Evolutionary conservation across 2,329 filamentous ascomycete genomes (phyloP).

Genomic region (Fusarium torulosum): DNA sequence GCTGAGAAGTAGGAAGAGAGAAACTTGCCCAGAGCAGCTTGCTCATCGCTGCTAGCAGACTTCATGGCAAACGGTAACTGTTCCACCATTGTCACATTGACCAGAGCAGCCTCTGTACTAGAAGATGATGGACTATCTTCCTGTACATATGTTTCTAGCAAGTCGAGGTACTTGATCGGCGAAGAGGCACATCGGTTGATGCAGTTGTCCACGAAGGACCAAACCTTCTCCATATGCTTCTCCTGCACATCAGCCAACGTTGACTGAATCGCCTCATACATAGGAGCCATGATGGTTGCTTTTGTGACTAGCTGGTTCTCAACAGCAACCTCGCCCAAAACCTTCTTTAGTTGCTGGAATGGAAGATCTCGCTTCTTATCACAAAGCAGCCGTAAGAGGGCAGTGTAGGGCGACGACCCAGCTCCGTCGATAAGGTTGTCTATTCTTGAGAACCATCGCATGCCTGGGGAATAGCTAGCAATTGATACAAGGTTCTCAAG

Average conservation of each 20-base stretch:
- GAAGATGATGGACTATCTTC: conserved; percentile 47
- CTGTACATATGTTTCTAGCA: conserved; percentile 64
- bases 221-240: conserved; percentile 60
- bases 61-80: conserved; percentile 79
- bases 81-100: conserved; percentile 78
- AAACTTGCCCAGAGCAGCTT: conserved; percentile 67
- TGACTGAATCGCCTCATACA: conserved; percentile 55
- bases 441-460: conserved; percentile 89
- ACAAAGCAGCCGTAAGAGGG: conserved; percentile 67
- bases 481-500: conserved; percentile 85
- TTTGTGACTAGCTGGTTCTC: conserved; percentile 76
- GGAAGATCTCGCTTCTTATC: conserved; percentile 48
- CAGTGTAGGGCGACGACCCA: conserved; percentile 74
- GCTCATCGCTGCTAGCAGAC: conserved; percentile 58
- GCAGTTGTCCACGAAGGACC: conserved; percentile 86
- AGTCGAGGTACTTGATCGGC: conserved; percentile 86
- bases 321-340: conserved; percentile 71
- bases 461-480: conserved; percentile 82
- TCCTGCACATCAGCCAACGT: conserved; percentile 35
- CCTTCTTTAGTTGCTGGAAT: conserved; percentile 62
- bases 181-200: conserved; percentile 78
- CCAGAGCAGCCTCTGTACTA: conserved; percentile 63
- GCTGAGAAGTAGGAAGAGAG: conserved; percentile 69
- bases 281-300: conserved; percentile 61
- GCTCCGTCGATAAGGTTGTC: conserved; percentile 65